phyloP scores from a whole-genome alignment of 1,284 basidiomycete species.

The Melampsora larici-populina region DNA sequence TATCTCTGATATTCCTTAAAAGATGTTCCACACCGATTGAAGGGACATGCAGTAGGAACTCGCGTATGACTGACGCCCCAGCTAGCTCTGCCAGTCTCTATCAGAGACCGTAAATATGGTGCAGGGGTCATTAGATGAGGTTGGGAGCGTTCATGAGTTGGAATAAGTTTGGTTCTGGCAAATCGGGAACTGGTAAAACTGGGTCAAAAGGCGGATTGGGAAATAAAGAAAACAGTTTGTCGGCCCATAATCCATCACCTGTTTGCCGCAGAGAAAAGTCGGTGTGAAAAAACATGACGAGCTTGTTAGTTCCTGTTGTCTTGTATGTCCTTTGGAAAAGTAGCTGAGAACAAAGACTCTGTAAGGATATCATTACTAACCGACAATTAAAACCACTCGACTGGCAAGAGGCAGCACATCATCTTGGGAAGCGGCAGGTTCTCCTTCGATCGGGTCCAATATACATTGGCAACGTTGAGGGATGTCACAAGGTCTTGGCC shows the following conservation, averaged over 20 bases:
- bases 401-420: constrained; percentile 61
- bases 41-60: constrained; percentile 66
- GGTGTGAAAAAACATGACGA: neutral
- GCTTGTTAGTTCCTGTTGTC: neutral
- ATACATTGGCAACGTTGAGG: constrained; percentile 84
- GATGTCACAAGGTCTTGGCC: constrained; percentile 91
- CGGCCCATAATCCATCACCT: constrained; percentile 80
- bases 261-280: neutral
- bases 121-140: constrained; percentile 61
- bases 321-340: neutral
- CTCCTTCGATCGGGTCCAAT: constrained; percentile 57
- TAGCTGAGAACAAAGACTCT: neutral
- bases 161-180: neutral
- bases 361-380: constrained; percentile 55
- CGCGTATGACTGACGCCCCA: constrained; percentile 82
- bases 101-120: constrained; percentile 65
- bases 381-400: constrained; percentile 74
- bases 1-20: constrained; percentile 87
- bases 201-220: constrained; percentile 61
- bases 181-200: constrained; percentile 55
- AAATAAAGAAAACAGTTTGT: constrained; percentile 69
- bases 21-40: constrained; percentile 97
- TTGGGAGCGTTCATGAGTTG: neutral
- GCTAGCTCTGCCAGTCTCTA: constrained; percentile 62
- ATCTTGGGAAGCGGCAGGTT: constrained; percentile 69